Evolutionary conservation across 2,329 filamentous ascomycete genomes (phyloP).

Genomic region (Cercospora sp.): DNA sequence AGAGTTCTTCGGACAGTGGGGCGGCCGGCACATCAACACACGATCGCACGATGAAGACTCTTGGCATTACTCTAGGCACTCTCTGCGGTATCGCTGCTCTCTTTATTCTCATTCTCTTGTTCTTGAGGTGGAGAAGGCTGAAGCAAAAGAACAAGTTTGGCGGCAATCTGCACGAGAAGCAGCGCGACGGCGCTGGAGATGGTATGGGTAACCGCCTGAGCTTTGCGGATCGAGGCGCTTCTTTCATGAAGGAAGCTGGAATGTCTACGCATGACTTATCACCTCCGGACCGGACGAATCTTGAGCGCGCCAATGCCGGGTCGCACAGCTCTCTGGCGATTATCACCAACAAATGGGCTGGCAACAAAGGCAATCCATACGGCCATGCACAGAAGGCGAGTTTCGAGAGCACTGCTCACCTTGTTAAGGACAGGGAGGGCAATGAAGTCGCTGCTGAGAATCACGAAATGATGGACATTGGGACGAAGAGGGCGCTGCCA

Average conservation of each 20-base stretch:
- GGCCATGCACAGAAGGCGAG: slow-evolving; percentile 51
- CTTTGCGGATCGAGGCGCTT: slow-evolving; percentile 54
- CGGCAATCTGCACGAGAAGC: slow-evolving; percentile 46
- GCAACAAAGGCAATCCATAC: slow-evolving; percentile 53
- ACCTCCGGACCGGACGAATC: slow-evolving; percentile 23
- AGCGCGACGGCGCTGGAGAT: slow-evolving; percentile 17
- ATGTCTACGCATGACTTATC: slow-evolving; percentile 41
- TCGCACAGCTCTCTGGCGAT: slow-evolving; percentile 49
- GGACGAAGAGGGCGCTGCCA: slow-evolving; percentile 40
- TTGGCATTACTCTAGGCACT: slow-evolving; percentile 81
- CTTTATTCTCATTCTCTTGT: slow-evolving; percentile 70
- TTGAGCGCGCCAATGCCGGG: slow-evolving; percentile 21
- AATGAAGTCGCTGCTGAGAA: slow-evolving; percentile 45
- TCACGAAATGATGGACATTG: slow-evolving; percentile 49
- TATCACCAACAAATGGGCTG: slow-evolving; percentile 57
- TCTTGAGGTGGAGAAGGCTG: slow-evolving; percentile 62
- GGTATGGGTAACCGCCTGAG: slow-evolving; percentile 43
- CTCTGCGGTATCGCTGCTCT: slow-evolving; percentile 72
- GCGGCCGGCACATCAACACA: slow-evolving; percentile 40
- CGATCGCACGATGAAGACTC: slow-evolving; percentile 59
- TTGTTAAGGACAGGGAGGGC: slow-evolving; percentile 59
- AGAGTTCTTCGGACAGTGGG: slow-evolving; percentile 38
- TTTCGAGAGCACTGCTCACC: slow-evolving; percentile 60
- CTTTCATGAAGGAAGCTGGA: slow-evolving; percentile 55
- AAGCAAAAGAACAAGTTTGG: slow-evolving; percentile 55